Evolutionary conservation across 495 filamentous ascomycete genomes (phyloP), one percentile per base, ranked within the genome.

Genomic region (Hypoxylon lenormandii): DNA sequence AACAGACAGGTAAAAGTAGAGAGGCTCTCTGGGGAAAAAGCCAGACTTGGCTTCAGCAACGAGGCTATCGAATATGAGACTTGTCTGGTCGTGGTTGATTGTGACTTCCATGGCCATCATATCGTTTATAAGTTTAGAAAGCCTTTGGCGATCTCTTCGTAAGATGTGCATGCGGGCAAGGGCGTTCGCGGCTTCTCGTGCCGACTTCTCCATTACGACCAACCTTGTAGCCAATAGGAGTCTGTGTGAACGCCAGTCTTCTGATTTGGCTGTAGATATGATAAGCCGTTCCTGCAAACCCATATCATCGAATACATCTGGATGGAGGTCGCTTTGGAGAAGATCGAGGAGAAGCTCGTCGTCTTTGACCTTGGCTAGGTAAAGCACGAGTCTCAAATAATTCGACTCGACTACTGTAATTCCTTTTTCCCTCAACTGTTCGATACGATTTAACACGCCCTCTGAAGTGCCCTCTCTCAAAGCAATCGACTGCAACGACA

Each of bases 401-500:
- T 86, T 79, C 2, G 85, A 88, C 4, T 82, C 73, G 8, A 80
- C 82, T 4, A 90, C 75, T 0, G 81, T 80, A n/a, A 94, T 89
- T 0, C 85, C 86, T 2, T 82, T 80, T 50, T 82, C 70, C 45
- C 83, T 77, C 10, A 95, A 80, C 42, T 83, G 79, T 15, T 80
- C 77, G 33, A 94, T 82, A 28, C 85, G 86, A 4, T 79, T 67
- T 13, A 82, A 59, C 43, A 94, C 76, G 8, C 83, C 81, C 18
- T 82, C 77, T 1, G 86, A 69, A 1, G 82, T 83, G 16, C 80
- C 75, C 18, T 89, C 84, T 69, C 91, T 81, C 3, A 86, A 63
- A 10, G 87, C 89, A 75, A 96, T 84, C 33, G 92, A 87, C 48
- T 91, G 88, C 47, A 95, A 59, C 3, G 91, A 88, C 10, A 89